A percentile compares a stretch with the other conserved stretches of the same genome.
phyloP scores from a whole-genome alignment of 2,329 filamentous ascomycete genomes.

The Epichloe brachyelytri region DNA sequence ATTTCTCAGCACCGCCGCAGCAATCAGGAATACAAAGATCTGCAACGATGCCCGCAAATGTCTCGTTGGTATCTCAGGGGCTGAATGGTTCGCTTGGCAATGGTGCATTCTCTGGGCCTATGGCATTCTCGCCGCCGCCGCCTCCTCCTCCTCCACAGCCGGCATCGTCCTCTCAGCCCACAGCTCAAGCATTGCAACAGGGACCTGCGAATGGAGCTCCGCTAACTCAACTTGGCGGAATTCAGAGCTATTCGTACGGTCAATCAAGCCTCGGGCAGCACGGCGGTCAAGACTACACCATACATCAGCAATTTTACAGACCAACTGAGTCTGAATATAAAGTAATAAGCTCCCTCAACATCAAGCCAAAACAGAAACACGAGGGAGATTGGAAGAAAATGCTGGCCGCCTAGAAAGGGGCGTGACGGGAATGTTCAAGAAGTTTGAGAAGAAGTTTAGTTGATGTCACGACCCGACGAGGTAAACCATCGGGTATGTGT shows the following conservation, averaged over 20 bases:
- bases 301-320: slow-evolving; percentile 58
- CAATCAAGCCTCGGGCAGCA: slow-evolving; percentile 14
- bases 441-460: slow-evolving; percentile 63
- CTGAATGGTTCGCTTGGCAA: slow-evolving; percentile 25
- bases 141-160: slow-evolving; percentile 12
- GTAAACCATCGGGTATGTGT: no score
- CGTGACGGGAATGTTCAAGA: slow-evolving; percentile 60
- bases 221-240: slow-evolving; percentile 39
- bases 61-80: slow-evolving; percentile 15
- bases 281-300: slow-evolving; percentile 32
- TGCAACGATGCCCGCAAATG: slow-evolving; percentile 34
- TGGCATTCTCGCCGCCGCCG: slow-evolving; percentile 28
- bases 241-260: slow-evolving; percentile 38
- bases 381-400: slow-evolving; percentile 48
- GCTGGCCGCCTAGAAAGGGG: slow-evolving; percentile 57
- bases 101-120: slow-evolving; percentile 25
- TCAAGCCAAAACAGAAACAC: slow-evolving; percentile 30
- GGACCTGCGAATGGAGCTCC: slow-evolving; percentile 24
- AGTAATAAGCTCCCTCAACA: slow-evolving; percentile 21
- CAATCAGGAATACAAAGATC: slow-evolving; percentile 36
- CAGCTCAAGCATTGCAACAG: slow-evolving; percentile 16
- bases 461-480: slow-evolving; percentile 13
- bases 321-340: slow-evolving; percentile 49
- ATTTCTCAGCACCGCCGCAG: slow-evolving; percentile 23
- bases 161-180: slow-evolving; percentile 4